phyloP scores from a whole-genome alignment of 2,329 filamentous ascomycete species.

The Arthrinium phaeospermum region DNA sequence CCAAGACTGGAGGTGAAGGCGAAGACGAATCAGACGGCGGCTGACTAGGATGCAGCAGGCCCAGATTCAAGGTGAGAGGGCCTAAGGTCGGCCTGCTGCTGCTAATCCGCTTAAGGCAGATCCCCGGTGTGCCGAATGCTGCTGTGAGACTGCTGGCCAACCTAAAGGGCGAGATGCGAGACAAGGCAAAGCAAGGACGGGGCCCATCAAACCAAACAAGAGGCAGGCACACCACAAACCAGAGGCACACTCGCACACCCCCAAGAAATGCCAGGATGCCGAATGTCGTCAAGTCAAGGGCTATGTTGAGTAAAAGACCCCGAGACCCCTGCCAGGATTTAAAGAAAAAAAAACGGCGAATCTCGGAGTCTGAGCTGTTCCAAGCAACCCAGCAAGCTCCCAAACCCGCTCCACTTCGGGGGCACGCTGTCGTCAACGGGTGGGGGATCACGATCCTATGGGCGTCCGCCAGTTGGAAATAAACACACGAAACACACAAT shows the following conservation, averaged over 20 bases:
- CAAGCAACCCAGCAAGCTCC: constrained; percentile 1
- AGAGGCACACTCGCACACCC: background rate
- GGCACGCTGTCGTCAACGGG: constrained; percentile 14
- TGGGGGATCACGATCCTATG: constrained; percentile 18
- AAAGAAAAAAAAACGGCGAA: constrained; percentile 6
- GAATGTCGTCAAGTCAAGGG: constrained; percentile 19
- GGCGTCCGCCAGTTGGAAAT: constrained; percentile 7
- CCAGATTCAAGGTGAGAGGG: constrained; percentile 7
- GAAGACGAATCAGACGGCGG: constrained; percentile 11
- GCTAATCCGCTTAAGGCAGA: constrained; percentile 17
- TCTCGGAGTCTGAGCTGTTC: constrained; percentile 13
- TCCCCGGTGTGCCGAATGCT: constrained; percentile 18
- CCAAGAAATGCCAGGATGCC: constrained; percentile 9
- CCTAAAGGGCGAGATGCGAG: constrained; percentile 4
- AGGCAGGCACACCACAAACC: background rate
- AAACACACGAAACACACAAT: background rate
- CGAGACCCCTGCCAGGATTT: constrained; percentile 3
- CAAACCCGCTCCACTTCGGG: background rate
- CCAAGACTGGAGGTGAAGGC: constrained; percentile 13
- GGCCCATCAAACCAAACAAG: constrained; percentile 8
- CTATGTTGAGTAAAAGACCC: background rate
- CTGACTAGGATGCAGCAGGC: background rate
- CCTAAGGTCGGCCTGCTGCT: background rate
- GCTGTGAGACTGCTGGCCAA: constrained; percentile 5
- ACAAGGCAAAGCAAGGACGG: constrained; percentile 17